Percentiles rank a stretch among this genome's conserved stretches.
Evolutionary conservation across 2,329 filamentous ascomycete genomes (phyloP).

Genomic region (Byssochlamys sp.): DNA sequence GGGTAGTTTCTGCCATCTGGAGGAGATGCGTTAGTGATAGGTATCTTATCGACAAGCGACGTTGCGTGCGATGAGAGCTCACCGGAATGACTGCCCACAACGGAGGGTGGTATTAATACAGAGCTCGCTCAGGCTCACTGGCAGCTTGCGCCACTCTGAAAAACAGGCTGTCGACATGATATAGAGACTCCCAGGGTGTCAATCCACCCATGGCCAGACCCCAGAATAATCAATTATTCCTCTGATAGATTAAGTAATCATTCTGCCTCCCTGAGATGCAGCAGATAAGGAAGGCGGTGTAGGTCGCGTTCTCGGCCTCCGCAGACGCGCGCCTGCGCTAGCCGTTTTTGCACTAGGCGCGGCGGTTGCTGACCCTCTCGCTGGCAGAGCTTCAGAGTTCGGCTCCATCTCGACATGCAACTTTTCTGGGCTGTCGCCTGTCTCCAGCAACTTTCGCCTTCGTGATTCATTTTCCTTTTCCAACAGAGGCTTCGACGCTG

Average conservation of each 20-base stretch:
- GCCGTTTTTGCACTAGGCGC: constrained; percentile 9
- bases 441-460: constrained; percentile 2
- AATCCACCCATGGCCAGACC: not conserved
- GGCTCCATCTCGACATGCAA: constrained; percentile 19
- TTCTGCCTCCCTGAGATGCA: not conserved
- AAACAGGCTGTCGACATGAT: constrained; percentile 39
- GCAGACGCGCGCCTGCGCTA: constrained; percentile 11
- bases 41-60: not conserved
- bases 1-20: constrained; percentile 69
- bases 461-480: not conserved
- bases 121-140: constrained; percentile 70
- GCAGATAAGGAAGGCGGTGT: constrained; percentile 17
- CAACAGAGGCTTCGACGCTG: not conserved
- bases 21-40: not conserved
- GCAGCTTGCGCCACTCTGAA: constrained; percentile 80
- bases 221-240: not conserved
- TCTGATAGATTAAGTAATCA: not conserved
- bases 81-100: constrained; percentile 87
- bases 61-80: constrained; percentile 5
- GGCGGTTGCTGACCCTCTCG: not conserved
- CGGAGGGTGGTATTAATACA: constrained; percentile 90
- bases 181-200: constrained; percentile 1
- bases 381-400: constrained; percentile 2
- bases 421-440: constrained; percentile 20
- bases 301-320: constrained; percentile 6